Evolutionary conservation across 176 grass and related monocot species (phyloP), one percentile per base, ranked within the genome.

Genomic region (Oryza punctata): DNA sequence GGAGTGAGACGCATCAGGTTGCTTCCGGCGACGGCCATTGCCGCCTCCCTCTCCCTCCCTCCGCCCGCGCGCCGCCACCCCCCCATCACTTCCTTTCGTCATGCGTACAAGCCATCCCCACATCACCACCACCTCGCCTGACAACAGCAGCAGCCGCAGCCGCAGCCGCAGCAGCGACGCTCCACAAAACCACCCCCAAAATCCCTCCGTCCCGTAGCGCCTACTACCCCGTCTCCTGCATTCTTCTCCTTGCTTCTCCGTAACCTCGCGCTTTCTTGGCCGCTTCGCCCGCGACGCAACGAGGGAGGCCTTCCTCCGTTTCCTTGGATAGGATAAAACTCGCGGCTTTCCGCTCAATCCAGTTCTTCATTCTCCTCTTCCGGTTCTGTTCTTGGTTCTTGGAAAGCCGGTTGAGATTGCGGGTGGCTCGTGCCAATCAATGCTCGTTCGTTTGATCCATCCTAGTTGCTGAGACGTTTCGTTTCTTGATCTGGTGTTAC

Each of bases 71-170:
- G 79, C n/a, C 38, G 50, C 47, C 80, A 7, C 71, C 44, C 49
- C 1, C 72, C 59, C 49, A 32, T 40, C 78, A 2, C 46, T 7
- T 13, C 38, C 26, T 54, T 92, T 79, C 87, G 72, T 91, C 80
- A 97, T 91, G 92, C 94, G 94, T 97, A 87, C 94, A 97, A 92
- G 92, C 82, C 78, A 92, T 92, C 83, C 63, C 81, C 83, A 92
- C 79, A 78, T 72, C 75, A 6, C 24, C 78, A 1, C 37, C 49
- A 35, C 63, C 67, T 68, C 37, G 38, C 81, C 66, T 85, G 87
- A 76, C 88, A 83, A 69, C 76, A 70, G 13, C 43, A 67, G 12
- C 88, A n/a, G n/a, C n/a, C n/a, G n/a, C n/a, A n/a, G n/a, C n/a
- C n/a, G 38, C 24, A n/a, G 38, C 24, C 10, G 60, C 40, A 45